These are phyloP conservation scores for Sisymbrium altissimum DNA, from an alignment of 345 rosid species.

Conservation along the genomic window DNA sequence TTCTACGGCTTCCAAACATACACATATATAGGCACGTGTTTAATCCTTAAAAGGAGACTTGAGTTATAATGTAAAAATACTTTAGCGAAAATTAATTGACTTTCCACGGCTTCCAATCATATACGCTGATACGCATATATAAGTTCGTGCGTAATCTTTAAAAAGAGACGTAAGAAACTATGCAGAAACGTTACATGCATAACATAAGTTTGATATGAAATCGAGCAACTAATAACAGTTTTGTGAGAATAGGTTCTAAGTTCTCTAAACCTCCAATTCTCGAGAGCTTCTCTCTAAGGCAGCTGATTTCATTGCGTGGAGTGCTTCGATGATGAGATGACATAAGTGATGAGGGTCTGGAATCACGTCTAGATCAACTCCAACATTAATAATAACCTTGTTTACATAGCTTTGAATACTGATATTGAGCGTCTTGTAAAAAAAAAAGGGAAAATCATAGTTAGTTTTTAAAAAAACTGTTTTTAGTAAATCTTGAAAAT, in stretches of 20 bases:
- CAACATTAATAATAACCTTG: slow-evolving; percentile 50
- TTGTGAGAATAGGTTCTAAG: background rate
- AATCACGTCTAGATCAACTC: slow-evolving; percentile 56
- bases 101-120: no score
- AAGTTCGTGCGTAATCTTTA: no score
- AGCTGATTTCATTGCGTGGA: slow-evolving; percentile 41
- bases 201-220: background rate
- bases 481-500: background rate
- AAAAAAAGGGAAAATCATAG: background rate
- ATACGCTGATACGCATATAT: no score
- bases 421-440: slow-evolving; percentile 48
- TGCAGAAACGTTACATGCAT: background rate
- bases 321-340: slow-evolving; percentile 50
- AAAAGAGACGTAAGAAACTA: no score
- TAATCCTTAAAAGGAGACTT: no score
- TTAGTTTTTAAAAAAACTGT: background rate
- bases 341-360: slow-evolving; percentile 61
- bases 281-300: background rate
- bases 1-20: no score
- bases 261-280: background rate
- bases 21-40: no score
- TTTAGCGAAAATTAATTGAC: no score
- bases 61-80: no score
- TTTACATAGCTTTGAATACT: slow-evolving; percentile 48
- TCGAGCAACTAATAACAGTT: background rate